A percentile compares a stretch with the other conserved stretches of the same genome.
Evolutionary conservation across 768 basidiomycete species (phyloP).

Genomic region (Phaeotremella fagi): DNA sequence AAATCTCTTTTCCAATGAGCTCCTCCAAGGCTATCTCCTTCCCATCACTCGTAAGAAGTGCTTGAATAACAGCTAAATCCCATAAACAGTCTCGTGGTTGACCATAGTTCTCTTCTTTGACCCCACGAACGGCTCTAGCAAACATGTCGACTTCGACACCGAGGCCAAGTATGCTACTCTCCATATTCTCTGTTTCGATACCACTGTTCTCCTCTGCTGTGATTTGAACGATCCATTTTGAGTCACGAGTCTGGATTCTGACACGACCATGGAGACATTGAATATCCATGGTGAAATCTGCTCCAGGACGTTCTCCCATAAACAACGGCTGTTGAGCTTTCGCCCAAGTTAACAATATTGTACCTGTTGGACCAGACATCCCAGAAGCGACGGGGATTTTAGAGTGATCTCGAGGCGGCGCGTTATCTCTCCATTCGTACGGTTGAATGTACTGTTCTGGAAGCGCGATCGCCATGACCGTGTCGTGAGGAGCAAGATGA

Average conservation of each 20-base stretch:
- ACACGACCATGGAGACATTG: conserved; percentile 33
- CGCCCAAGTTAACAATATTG: conserved; percentile 28
- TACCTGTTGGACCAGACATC: conserved; percentile 16
- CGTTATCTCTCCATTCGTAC: conserved; percentile 28
- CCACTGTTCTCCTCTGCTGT: conserved; percentile 40
- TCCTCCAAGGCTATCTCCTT: conserved; percentile 56
- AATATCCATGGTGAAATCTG: conserved; percentile 10
- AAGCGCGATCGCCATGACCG: conserved; percentile 23
- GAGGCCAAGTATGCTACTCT: conserved; percentile 52
- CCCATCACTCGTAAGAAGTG: conserved; percentile 65
- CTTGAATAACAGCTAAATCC: conserved; percentile 77
- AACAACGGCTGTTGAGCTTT: conserved; percentile 32
- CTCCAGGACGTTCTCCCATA: conserved; percentile 21
- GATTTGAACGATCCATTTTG: conserved; percentile 14
- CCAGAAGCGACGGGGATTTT: conserved; percentile 10
- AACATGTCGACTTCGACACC: conserved; percentile 48
- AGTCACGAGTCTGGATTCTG: conserved; percentile 7
- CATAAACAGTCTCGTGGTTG: conserved; percentile 61
- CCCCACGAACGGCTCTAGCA: conserved; percentile 55
- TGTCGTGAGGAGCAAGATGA: not conserved
- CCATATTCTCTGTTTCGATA: conserved; percentile 51
- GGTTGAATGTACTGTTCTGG: conserved; percentile 7
- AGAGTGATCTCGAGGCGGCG: conserved; percentile 16
- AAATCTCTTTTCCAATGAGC: no score
- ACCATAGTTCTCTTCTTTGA: conserved; percentile 53